phyloP scores from a whole-genome alignment of 2,329 filamentous ascomycete genomes.

The Thielaviopsis ethacetica region DNA sequence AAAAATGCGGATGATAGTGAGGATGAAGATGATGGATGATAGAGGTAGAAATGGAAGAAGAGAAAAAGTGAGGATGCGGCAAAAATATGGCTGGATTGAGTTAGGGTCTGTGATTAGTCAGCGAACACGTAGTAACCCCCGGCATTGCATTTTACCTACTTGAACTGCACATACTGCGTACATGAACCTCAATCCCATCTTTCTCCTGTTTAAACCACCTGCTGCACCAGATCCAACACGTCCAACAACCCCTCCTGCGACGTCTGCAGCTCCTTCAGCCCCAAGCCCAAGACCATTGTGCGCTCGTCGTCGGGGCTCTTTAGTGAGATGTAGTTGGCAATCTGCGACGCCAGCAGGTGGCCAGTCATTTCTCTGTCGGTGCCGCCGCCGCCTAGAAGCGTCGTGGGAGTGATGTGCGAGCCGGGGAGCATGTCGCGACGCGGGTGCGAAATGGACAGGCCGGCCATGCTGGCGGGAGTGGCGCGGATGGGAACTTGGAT shows the following conservation, averaged over 20 bases:
- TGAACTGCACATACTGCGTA: background rate
- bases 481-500: constrained; percentile 65
- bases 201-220: constrained; percentile 28
- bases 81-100: background rate
- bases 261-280: constrained; percentile 33
- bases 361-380: constrained; percentile 67
- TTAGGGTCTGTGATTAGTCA: background rate
- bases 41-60: background rate
- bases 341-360: constrained; percentile 77
- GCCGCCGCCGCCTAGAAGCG: constrained; percentile 69
- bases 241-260: constrained; percentile 46
- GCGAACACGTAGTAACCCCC: background rate
- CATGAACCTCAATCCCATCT: no score
- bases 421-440: constrained; percentile 45
- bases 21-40: background rate
- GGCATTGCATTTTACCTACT: background rate
- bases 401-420: constrained; percentile 69
- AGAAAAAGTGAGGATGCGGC: background rate
- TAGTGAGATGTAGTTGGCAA: constrained; percentile 63
- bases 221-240: constrained; percentile 44
- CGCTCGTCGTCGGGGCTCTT: constrained; percentile 49
- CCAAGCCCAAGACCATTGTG: constrained; percentile 45
- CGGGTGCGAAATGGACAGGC: constrained; percentile 5
- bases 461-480: constrained; percentile 26
- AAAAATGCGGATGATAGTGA: background rate